These are phyloP conservation scores for Zygosaccharomyces sapae DNA, from an alignment of 1,139 yeast species.

Conservation along the genomic window DNA sequence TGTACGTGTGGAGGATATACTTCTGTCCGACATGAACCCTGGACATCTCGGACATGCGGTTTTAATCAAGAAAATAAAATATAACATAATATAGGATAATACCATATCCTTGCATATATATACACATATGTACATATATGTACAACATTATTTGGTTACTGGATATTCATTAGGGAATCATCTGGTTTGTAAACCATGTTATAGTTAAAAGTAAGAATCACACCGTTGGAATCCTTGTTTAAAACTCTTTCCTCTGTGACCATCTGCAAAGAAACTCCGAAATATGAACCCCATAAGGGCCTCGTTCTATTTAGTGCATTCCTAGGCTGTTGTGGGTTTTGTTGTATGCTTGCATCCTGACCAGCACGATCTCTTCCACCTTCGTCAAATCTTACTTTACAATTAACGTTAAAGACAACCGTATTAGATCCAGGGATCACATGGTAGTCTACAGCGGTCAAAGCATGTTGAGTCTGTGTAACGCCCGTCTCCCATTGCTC, in stretches of 20 bases:
- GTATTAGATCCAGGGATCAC: constrained; percentile 64
- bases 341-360: constrained; percentile 45
- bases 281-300: constrained; percentile 62
- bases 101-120: neutral
- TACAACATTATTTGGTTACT: constrained; percentile 1
- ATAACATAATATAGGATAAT: neutral
- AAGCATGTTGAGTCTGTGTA: constrained; percentile 61
- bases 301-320: constrained; percentile 25
- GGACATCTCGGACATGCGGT: neutral
- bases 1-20: neutral
- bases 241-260: constrained; percentile 56
- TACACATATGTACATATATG: neutral
- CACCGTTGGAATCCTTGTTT: constrained; percentile 43
- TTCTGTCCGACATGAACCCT: neutral
- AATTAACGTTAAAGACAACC: constrained; percentile 50
- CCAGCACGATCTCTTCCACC: constrained; percentile 63
- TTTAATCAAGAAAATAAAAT: neutral
- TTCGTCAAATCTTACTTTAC: constrained; percentile 72
- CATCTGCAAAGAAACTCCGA: constrained; percentile 57
- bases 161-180: constrained; percentile 44
- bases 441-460: constrained; percentile 63
- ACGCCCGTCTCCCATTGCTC: constrained; percentile 56
- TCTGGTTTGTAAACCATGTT: constrained; percentile 62
- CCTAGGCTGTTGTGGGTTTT: constrained; percentile 15
- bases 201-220: constrained; percentile 56